phyloP scores from a whole-genome alignment of 441 rosid species.

The Gossypium trilobum region DNA sequence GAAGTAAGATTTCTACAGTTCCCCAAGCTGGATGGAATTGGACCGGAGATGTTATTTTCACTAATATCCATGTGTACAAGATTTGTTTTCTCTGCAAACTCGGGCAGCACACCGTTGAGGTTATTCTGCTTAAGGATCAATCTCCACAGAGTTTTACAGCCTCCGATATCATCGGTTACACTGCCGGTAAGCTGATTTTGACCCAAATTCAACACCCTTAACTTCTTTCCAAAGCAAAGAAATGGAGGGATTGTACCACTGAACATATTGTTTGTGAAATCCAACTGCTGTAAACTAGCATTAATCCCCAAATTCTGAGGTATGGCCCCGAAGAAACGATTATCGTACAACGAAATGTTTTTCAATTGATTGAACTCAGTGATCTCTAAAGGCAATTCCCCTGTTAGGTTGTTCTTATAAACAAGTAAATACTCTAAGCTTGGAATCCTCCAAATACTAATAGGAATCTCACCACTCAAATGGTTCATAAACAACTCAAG shows the following conservation, averaged over 20 bases:
- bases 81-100: constrained; percentile 31
- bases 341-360: constrained; percentile 40
- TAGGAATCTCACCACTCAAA: constrained; percentile 60
- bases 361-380: constrained; percentile 45
- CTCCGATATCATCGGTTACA: constrained; percentile 46
- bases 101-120: constrained; percentile 47
- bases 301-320: constrained; percentile 56
- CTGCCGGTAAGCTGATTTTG: constrained; percentile 53
- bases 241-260: constrained; percentile 51
- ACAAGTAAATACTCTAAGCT: constrained; percentile 37
- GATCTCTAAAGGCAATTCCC: constrained; percentile 55
- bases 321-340: constrained; percentile 49
- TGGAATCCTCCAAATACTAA: constrained; percentile 54
- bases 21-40: constrained; percentile 52
- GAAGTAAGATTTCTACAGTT: constrained; percentile 34
- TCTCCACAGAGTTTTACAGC: constrained; percentile 52
- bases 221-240: constrained; percentile 51
- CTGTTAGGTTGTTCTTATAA: constrained; percentile 53
- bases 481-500: constrained; percentile 45
- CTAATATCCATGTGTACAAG: constrained; percentile 44
- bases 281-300: constrained; percentile 50
- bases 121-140: constrained; percentile 43
- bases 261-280: constrained; percentile 48
- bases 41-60: constrained; percentile 43
- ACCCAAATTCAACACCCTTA: constrained; percentile 41